Conservation (phyloP, 2,329 filamentous ascomycete species). For the Neonectria magnoliae region DNA sequence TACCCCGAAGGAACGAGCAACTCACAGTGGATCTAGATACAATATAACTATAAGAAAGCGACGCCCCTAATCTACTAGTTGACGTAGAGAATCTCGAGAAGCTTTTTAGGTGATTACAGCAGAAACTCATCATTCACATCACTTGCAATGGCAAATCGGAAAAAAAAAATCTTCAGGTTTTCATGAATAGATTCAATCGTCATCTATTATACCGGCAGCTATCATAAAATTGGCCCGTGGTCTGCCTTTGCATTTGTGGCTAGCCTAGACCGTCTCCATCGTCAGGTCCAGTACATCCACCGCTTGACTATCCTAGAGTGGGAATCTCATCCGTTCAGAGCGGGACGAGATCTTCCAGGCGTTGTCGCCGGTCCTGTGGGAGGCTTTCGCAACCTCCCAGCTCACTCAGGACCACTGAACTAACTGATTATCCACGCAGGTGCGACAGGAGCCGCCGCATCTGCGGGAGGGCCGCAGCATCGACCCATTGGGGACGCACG, state of each 20-base stretch:
- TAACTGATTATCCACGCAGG: constrained; percentile 40
- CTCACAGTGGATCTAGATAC: not conserved
- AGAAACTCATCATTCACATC: not conserved
- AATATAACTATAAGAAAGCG: not conserved
- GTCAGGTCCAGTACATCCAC: constrained; percentile 45
- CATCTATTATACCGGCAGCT: constrained; percentile 55
- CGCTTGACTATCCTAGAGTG: constrained; percentile 36
- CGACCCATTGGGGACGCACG: constrained; percentile 58
- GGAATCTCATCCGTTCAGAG: constrained; percentile 35
- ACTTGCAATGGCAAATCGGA: not conserved
- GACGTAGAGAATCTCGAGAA: too few species aligned
- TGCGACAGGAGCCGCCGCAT: constrained; percentile 37
- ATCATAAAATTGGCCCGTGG: constrained; percentile 32
- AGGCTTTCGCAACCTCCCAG: constrained; percentile 28
- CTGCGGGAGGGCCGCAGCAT: constrained; percentile 62
- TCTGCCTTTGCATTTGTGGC: constrained; percentile 45
- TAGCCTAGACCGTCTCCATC: constrained; percentile 45
- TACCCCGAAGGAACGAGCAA: constrained; percentile 20
- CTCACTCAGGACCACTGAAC: constrained; percentile 45
- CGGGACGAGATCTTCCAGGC: constrained; percentile 39
- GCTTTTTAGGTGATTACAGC: not conserved
- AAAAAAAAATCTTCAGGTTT: constrained; percentile 9
- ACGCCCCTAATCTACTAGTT: not conserved
- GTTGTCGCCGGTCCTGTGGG: constrained; percentile 30
- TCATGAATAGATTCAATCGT: constrained; percentile 63